Conservation (phyloP, 441 rosid genomes). For the Euphorbia celastroides region DNA sequence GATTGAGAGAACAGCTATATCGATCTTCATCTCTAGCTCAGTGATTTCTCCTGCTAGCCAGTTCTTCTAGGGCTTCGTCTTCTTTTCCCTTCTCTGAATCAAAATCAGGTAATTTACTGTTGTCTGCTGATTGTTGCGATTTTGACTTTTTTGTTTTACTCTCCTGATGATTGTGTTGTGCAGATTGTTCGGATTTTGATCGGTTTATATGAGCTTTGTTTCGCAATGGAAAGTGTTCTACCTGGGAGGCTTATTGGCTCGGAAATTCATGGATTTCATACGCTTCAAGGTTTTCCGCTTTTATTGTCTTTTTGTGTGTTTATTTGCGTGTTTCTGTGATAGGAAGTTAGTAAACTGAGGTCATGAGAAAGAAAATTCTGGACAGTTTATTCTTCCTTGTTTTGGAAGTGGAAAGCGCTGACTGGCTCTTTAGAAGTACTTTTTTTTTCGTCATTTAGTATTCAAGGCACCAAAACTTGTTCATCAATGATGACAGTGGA, state of each 20-base stretch:
- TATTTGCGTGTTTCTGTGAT: background rate
- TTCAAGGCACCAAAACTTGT: background rate
- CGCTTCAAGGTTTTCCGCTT: slow-evolving; percentile 44
- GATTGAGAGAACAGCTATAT: no score
- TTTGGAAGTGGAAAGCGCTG: background rate
- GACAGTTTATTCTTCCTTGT: background rate
- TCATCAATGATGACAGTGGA: background rate
- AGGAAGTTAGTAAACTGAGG: background rate
- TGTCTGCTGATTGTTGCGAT: background rate
- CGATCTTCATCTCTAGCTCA: background rate
- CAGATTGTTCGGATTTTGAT: slow-evolving; percentile 4
- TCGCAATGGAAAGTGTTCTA: slow-evolving; percentile 33
- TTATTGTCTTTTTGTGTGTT: background rate
- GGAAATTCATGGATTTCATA: slow-evolving; percentile 91
- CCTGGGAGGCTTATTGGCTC: slow-evolving; percentile 50
- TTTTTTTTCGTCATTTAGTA: background rate
- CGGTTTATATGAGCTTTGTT: background rate
- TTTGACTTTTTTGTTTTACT: background rate
- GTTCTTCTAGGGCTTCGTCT: background rate
- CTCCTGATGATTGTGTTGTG: background rate
- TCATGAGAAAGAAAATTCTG: background rate
- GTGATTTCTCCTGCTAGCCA: background rate
- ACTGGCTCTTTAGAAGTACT: background rate
- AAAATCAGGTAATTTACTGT: background rate
- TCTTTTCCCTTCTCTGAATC: background rate